phyloP scores from a whole-genome alignment of 192 early-diverging fungal genomes.

The Coemansia sp. region DNA sequence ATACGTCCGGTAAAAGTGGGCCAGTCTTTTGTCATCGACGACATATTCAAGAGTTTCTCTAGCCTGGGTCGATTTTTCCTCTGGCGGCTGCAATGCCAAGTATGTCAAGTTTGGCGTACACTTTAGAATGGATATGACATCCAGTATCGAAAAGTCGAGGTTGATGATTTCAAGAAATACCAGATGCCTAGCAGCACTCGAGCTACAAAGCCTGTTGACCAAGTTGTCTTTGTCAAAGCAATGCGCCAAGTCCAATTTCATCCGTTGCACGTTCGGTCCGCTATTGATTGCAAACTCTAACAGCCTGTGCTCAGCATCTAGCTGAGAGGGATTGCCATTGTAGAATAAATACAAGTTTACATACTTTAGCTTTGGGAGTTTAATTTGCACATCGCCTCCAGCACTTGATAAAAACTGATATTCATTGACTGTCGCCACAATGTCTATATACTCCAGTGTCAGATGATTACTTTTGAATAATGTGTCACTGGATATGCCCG shows the following conservation, averaged over 20 bases:
- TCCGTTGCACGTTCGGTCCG: not conserved
- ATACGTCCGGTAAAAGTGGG: not conserved
- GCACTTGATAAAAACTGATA: not conserved
- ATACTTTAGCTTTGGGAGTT: not conserved
- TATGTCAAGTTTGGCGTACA: not conserved
- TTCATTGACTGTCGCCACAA: not conserved
- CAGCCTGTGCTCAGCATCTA: not conserved
- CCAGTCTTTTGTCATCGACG: not conserved
- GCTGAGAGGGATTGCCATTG: not conserved
- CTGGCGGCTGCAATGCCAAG: not conserved
- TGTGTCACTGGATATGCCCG: not conserved
- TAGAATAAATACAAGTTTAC: not conserved
- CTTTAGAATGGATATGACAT: slow-evolving; percentile 4
- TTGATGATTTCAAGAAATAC: not conserved
- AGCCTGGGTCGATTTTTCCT: not conserved
- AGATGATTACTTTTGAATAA: not conserved
- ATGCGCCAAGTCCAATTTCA: not conserved
- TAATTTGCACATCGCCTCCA: not conserved
- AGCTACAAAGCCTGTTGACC: not conserved
- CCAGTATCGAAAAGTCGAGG: not conserved
- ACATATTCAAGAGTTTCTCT: not conserved
- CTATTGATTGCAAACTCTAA: not conserved
- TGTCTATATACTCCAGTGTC: not conserved
- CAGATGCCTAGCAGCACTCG: not conserved
- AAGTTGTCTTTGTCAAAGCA: not conserved